Evolutionary conservation across 805 yeast genomes (phyloP), one percentile per base, ranked within the genome.

Genomic region (Ascoidea rubescens): DNA sequence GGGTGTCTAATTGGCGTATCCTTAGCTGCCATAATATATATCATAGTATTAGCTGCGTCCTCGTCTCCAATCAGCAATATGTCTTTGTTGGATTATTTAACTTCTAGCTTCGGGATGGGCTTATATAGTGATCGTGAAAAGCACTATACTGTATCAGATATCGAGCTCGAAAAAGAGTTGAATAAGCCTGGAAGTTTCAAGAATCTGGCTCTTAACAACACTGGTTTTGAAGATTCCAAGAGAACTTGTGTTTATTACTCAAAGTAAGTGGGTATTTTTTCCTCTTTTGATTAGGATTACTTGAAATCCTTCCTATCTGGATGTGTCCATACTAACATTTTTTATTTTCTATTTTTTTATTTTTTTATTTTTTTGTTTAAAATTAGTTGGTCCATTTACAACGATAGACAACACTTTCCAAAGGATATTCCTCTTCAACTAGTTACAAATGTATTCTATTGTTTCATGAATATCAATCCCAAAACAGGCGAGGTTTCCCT

Each of bases 361-460:
- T n/a, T n/a, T n/a, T n/a, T n/a, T 21, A 3, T 21, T 21, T 21
- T 21, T 21, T 21, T 21, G 28, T 21, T 21, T 21, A 21, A 21
- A 21, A 21, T 21, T 21, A 21, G 28, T 55, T 85, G 91, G 91
- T 72, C 84, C 0, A 78, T 82, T 16, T 87, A 87, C 60, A 72
- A 66, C 32, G 71, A 79, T 42, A 71, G 85, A 54, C 66, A 67
- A 56, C 87, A 75, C 65, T 68, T 65, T 51, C 93, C 85, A 1
- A 65, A 66, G 21, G 80, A 84, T 52, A 74, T 90, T 5, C 87
- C 90, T 1, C 64, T 74, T 1, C 63, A 71, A 0, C 58, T 64
- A 8, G 62, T 85, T 0, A 79, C 95, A 17, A 85, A 87, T 56
- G 64, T 93, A 1, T 81, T 82, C 60, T 93, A 85, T 64, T 85